Evolutionary conservation across 345 rosid species (phyloP).

Genomic region (Bretschneidera sinensis): DNA sequence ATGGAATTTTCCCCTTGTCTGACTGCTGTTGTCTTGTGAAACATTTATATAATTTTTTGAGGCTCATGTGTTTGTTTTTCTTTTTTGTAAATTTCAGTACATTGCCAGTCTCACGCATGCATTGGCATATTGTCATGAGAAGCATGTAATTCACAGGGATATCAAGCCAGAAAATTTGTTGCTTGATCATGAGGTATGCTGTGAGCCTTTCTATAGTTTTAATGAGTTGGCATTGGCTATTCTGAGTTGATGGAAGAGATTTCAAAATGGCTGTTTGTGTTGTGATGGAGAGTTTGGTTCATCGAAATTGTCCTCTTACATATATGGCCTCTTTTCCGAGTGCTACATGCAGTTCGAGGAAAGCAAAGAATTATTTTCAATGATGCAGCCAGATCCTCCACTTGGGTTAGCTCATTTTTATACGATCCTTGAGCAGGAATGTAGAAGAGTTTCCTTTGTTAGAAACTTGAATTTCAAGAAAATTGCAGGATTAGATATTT

Average conservation of each 20-base stretch:
- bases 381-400: slow-evolving; percentile 23
- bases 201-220: neutral
- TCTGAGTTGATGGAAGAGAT: too few relatives aligned
- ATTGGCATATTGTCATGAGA: slow-evolving; percentile 81
- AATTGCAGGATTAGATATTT: slow-evolving; percentile 55
- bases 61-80: neutral
- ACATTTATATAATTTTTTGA: neutral
- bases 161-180: slow-evolving; percentile 94
- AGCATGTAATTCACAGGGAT: slow-evolving; percentile 94
- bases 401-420: slow-evolving; percentile 42
- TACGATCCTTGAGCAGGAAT: slow-evolving; percentile 66
- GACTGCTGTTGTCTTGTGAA: neutral
- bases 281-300: too few relatives aligned
- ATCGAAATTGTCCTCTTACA: too few relatives aligned
- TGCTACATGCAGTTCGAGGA: slow-evolving; percentile 62
- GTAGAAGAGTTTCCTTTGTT: slow-evolving; percentile 69
- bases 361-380: slow-evolving; percentile 37
- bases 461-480: slow-evolving; percentile 80
- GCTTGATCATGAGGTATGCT: slow-evolving; percentile 87
- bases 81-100: slow-evolving; percentile 44
- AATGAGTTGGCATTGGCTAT: too few relatives aligned
- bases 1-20: neutral
- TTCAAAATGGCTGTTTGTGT: too few relatives aligned
- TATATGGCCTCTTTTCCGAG: slow-evolving; percentile 48
- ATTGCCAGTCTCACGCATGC: slow-evolving; percentile 87